Conservation (phyloP, 805 yeast genomes). For the Cyberlindnera mrakii region DNA sequence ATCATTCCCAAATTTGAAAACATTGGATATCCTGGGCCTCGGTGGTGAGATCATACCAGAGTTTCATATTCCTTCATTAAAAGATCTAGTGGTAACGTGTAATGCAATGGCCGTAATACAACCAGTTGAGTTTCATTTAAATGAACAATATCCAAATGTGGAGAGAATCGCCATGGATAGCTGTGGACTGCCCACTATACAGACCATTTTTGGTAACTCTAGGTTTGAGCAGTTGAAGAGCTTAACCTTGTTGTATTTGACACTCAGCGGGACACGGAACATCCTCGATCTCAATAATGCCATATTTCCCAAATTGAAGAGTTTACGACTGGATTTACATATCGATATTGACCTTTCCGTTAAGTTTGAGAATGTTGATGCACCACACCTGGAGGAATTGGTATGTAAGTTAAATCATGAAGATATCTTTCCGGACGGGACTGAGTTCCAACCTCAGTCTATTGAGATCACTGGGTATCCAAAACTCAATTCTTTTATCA, state of each 20-base stretch:
- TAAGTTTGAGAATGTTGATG: neutral
- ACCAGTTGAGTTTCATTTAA: neutral
- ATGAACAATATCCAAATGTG: constrained; percentile 2
- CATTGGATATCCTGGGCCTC: constrained; percentile 1
- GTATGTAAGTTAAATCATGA: constrained; percentile 1
- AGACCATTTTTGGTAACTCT: neutral
- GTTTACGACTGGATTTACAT: constrained; percentile 1
- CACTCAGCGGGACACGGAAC: neutral
- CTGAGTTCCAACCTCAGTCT: constrained; percentile 1
- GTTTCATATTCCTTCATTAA: constrained; percentile 4
- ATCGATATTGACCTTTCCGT: neutral
- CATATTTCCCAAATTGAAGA: constrained; percentile 1
- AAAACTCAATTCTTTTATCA: neutral
- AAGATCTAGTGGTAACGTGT: neutral
- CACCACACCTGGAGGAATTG: constrained; percentile 3
- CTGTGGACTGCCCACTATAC: neutral
- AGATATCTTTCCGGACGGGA: neutral
- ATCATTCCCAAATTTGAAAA: constrained; percentile 3
- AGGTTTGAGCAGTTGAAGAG: neutral
- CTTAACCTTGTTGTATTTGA: constrained; percentile 2
- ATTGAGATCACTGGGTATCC: neutral
- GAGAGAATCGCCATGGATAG: constrained; percentile 2
- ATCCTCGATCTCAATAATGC: neutral
- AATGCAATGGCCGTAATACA: neutral
- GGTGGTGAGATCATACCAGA: constrained; percentile 4